Base-by-base conservation (phyloP, 1,284 basidiomycete species). In the Gomphus bonarii region DNA sequence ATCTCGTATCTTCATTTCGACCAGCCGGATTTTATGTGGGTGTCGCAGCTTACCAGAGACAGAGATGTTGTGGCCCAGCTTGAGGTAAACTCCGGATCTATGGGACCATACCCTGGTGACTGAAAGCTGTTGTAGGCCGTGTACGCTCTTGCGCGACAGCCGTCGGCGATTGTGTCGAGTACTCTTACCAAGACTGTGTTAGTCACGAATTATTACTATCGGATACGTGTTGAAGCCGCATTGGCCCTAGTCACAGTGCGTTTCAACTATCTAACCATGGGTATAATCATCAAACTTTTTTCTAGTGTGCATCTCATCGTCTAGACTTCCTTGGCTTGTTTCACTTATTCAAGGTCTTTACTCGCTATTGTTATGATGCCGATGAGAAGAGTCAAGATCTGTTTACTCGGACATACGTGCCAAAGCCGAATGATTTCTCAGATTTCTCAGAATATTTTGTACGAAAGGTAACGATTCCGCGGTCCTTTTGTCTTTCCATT, bases 1-100 rank as follows among this genome's bases (percentile, higher is more conserved):
- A 89, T 99, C 59, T 89, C 92, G 18, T 79, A 79, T 49, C 83
- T 98, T 62, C 85, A 87, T 60, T 97, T 98, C 64, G 89, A 95
- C 58, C 95, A 99, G 73, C 91, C 91, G 54, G 94, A 97, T 68
- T 97, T 94, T 71, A 98, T 97, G 89, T 99, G 95, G 95, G 90
- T 97, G 51, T 93, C 88, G 56, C 97, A 99, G 69, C 75, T 99
- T 50, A 92, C 97, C 71, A 79, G 95, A 55, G 97, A 99, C 69
- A 78, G 94, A 60, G 97, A 99, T 71, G 95, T 99, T n/a, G 88
- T 97, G 25, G 97, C 97, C 1, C 95, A 98, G 69, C 75, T 97
- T 11, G 93, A 97, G 84, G 94, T 91, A 66, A 65, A 47, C 57
- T 38, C 36, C 18, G 38, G 36, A 16, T 48, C 18, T 31, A 1